These are phyloP conservation scores for Leishmania tropica DNA, from an alignment of 208 protist species.

Conservation along the genomic window DNA sequence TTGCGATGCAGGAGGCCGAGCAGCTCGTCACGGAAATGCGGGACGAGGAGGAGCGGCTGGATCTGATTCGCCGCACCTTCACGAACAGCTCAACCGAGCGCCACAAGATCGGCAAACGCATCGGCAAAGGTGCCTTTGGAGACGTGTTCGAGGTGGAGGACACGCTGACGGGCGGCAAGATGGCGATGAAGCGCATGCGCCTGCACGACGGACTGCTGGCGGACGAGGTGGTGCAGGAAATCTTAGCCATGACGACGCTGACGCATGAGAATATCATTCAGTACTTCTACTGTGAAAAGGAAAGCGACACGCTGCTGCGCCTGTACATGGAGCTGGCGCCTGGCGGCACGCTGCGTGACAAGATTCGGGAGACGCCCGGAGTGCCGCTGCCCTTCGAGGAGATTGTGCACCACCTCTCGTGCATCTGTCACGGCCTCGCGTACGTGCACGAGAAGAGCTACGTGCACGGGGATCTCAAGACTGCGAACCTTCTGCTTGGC, in stretches of 20 bases:
- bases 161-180: conserved; percentile 78
- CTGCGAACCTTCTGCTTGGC: conserved; percentile 89
- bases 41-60: conserved; percentile 82
- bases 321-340: conserved; percentile 94
- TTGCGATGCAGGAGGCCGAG: conserved; percentile 89
- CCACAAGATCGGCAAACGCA: conserved; percentile 60
- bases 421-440: conserved; percentile 84
- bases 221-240: conserved; percentile 83
- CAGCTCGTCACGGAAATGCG: conserved; percentile 73
- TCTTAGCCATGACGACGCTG: conserved; percentile 89
- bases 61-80: conserved; percentile 80
- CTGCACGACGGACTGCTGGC: conserved; percentile 85
- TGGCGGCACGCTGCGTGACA: conserved; percentile 82
- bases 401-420: conserved; percentile 77
- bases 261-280: conserved; percentile 94
- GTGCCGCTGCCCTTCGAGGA: conserved; percentile 63
- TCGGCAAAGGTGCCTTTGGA: conserved; percentile 88
- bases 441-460: conserved; percentile 91
- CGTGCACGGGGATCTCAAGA: conserved; percentile 93
- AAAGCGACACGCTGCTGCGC: conserved; percentile 73
- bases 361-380: conserved; percentile 66
- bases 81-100: conserved; percentile 52
- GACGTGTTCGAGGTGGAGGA: conserved; percentile 91
- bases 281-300: conserved; percentile 93
- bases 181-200: conserved; percentile 90